phyloP scores from a whole-genome alignment of 2,329 filamentous ascomycete species.

The Colletotrichum orchidophilum region DNA sequence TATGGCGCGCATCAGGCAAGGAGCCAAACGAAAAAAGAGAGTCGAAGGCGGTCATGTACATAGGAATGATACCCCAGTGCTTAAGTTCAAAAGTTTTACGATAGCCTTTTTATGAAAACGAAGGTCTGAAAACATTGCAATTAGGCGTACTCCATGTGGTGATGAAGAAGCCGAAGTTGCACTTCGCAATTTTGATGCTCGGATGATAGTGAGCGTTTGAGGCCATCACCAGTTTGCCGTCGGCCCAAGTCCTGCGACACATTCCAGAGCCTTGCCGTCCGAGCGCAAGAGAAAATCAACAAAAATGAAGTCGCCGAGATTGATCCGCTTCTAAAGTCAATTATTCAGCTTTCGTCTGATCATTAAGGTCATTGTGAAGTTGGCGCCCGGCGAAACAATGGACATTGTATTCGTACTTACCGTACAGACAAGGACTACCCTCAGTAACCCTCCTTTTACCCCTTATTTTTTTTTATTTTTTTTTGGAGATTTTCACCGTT shows the following conservation, averaged over 20 bases:
- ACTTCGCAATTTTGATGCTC: background rate
- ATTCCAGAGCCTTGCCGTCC: background rate
- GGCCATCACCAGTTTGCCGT: background rate
- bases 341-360: background rate
- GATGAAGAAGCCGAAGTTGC: too few species aligned
- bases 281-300: background rate
- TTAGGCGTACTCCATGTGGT: too few species aligned
- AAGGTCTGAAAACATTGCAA: too few species aligned
- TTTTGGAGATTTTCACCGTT: background rate
- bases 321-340: background rate
- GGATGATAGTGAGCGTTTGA: background rate
- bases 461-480: background rate
- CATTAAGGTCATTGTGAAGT: background rate
- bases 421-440: background rate
- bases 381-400: too few species aligned
- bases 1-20: slow-evolving; percentile 14
- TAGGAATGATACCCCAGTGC: slow-evolving; percentile 33
- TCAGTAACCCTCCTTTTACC: background rate
- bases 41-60: slow-evolving; percentile 21
- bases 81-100: slow-evolving; percentile 13
- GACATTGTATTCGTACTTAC: background rate
- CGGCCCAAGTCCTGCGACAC: background rate
- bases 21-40: background rate
- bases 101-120: background rate
- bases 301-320: background rate